Base-by-base conservation (phyloP, 306 rosid genomes). In the Begonia peltatifolia region DNA sequence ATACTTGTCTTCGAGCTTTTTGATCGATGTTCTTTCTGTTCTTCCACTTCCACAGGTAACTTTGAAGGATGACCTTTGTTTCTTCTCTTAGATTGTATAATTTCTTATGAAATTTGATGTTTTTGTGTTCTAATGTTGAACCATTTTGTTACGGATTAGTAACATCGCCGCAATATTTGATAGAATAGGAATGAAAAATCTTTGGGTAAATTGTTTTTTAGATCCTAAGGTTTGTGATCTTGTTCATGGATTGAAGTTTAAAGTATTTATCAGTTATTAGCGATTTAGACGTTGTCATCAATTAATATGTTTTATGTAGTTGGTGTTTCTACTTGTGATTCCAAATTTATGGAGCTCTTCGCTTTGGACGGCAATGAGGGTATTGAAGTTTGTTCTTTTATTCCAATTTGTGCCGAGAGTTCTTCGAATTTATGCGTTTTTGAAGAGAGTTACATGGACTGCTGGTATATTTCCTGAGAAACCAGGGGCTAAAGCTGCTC, bases 11-110 rank as follows among this genome's bases (percentile, higher is more conserved):
- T 60, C 64, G 6, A 6, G 22, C 50, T 42, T 60, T 9, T 23
- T 20, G 2, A 36, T 60, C 22, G 57, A 60, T 56, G 43, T 60
- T 60, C 65, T 60, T 60, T 52, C 65, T 10, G 56, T 42, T 42
- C 65, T 60, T 50, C 65, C 65, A 50, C 50, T 51, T 14, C 65
- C 57, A 18, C 65, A 60, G 57, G 57, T 60, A 50, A 11, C 49
- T 44, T 44, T 10, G 1, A 44, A 44, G 6, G 12, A 44, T 44
- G 6, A 10, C 1, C 12, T n/a, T 12, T 11, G 7, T 30, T 30
- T 30, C 38, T 6, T 44, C 14, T 25, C 48, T 10, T 10, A 10
- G 14, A 44, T 2, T 44, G 48, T 11, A 10, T 10, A 10, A 13
- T 43, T 43, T 43, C 47, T 43, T 10, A 2, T 2, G 3, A 43